A percentile compares a stretch with the other conserved stretches of the same genome.
Conservation (phyloP, 1,284 basidiomycete species). For the Moniliophthora roreri region DNA sequence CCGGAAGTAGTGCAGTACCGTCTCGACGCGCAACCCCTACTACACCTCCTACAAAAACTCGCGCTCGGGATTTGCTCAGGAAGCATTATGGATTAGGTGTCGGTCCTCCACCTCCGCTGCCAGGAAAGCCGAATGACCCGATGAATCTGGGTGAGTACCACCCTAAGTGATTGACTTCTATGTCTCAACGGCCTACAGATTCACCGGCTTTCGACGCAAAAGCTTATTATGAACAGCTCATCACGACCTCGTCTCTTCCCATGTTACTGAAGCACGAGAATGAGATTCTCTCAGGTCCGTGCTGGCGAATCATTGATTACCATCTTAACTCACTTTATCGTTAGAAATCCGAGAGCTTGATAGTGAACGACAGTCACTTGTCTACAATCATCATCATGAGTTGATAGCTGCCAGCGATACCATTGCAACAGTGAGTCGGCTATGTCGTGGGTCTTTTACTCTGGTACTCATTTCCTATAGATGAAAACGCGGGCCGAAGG, state of each 20-base stretch:
- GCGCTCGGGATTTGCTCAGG: slow-evolving; percentile 75
- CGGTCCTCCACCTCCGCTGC: slow-evolving; percentile 61
- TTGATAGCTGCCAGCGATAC: slow-evolving; percentile 91
- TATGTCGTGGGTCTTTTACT: neutral
- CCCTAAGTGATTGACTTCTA: neutral
- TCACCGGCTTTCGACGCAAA: slow-evolving; percentile 81
- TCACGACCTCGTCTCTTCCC: slow-evolving; percentile 74
- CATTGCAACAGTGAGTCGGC: slow-evolving; percentile 69
- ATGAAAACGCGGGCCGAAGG: slow-evolving; percentile 85
- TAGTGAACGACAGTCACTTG: slow-evolving; percentile 85
- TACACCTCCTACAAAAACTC: slow-evolving; percentile 43
- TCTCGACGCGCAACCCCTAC: slow-evolving; percentile 23
- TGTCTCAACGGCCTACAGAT: slow-evolving; percentile 41
- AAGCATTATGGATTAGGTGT: slow-evolving; percentile 83
- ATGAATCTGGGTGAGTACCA: slow-evolving; percentile 72
- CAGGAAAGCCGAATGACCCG: slow-evolving; percentile 58
- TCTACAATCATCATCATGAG: slow-evolving; percentile 95
- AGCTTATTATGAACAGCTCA: slow-evolving; percentile 81
- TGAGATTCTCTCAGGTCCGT: slow-evolving; percentile 66
- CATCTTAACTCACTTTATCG: slow-evolving; percentile 2
- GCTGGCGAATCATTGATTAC: too few relatives aligned
- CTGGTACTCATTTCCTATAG: slow-evolving; percentile 33
- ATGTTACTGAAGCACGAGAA: slow-evolving; percentile 76
- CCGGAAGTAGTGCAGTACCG: slow-evolving; percentile 14
- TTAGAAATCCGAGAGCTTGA: slow-evolving; percentile 86